Base-by-base conservation (phyloP, 2,329 filamentous ascomycete species). In the Fusarium humuli region DNA sequence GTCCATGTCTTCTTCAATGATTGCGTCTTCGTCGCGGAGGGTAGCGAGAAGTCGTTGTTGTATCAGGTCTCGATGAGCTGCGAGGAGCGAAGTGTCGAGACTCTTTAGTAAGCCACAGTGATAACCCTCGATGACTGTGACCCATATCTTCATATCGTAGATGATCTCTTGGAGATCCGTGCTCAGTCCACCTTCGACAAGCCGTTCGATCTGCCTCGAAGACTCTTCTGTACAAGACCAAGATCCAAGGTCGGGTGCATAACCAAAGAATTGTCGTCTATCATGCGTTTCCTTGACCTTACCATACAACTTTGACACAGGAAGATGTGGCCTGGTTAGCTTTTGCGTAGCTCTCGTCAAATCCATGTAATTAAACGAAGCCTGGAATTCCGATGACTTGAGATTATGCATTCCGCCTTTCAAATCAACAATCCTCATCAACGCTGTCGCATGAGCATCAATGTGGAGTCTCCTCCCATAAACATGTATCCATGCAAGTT, bases 321-420 rank as follows among this genome's bases (percentile, higher is more conserved):
- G 61, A 25, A 65, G 22, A 5, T 34, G 30, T 7, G 61, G 61
- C 1, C 45, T 58, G 2, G 14, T 20, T 1, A 65, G 27, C 5
- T 5, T 65, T 16, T 65, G 45, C 0, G 59, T 57, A 7, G 59
- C 61, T 4, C 60, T 45, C 11, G 45, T 55, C 0, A 65, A 50
- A 29, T 65, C 61, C 61, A 65, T 64, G 0, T 65, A 65, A 7
- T 65, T 65, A 8, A 65, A 65, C 0, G 61, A 65, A 11, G 60
- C 61, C 3, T 65, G 61, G 1, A 65, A 65, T 1, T 54, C 50
- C 1, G n/a, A 10, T 2, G 25, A 40, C 22, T 25, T 50, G 6
- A 65, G 50, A 5, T 12, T 58, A 3, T 65, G 50, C 5, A 65
- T 58, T 0, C 61, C 61, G 2, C 60, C 61, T 23, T 65, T 65